These are phyloP conservation scores for Aspergillus sclerotiicarbonarius DNA, from an alignment of 495 filamentous ascomycete species.

Conservation along the genomic window DNA sequence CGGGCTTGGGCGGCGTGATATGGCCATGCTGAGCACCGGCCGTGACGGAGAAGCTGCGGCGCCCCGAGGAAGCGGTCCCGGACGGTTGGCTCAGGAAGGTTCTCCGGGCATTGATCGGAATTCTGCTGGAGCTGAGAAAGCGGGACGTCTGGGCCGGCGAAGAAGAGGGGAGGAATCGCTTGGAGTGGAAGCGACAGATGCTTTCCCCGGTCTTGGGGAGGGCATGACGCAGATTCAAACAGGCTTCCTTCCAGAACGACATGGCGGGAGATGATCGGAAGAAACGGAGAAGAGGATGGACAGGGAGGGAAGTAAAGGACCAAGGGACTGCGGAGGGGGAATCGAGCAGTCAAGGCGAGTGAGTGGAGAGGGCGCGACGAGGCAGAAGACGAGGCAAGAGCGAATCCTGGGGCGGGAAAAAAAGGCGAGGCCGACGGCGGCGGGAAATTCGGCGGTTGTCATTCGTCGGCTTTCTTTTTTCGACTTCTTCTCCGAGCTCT, in stretches of 20 bases:
- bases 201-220: conserved; percentile 30
- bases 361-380: conserved; percentile 3
- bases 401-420: conserved; percentile 15
- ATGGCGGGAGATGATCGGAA: conserved; percentile 20
- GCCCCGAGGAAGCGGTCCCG: conserved; percentile 29
- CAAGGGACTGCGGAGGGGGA: conserved; percentile 13
- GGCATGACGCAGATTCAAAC: conserved; percentile 36
- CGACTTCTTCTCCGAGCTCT: neutral
- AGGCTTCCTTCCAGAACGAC: conserved; percentile 39
- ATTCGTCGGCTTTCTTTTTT: conserved; percentile 5
- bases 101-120: conserved; percentile 3
- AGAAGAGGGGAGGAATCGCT: conserved; percentile 28
- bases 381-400: conserved; percentile 16
- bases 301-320: conserved; percentile 2
- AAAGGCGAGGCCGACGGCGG: conserved; percentile 11
- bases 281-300: neutral
- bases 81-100: neutral
- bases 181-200: conserved; percentile 31
- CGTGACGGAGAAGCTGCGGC: conserved; percentile 66
- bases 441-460: conserved; percentile 24
- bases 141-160: conserved; percentile 26
- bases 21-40: conserved; percentile 67
- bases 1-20: conserved; percentile 77
- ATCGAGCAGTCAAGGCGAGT: conserved; percentile 23
- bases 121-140: conserved; percentile 14